Evolutionary conservation across 1,284 basidiomycete species (phyloP).

Genomic region (Pseudozyma sp.): DNA sequence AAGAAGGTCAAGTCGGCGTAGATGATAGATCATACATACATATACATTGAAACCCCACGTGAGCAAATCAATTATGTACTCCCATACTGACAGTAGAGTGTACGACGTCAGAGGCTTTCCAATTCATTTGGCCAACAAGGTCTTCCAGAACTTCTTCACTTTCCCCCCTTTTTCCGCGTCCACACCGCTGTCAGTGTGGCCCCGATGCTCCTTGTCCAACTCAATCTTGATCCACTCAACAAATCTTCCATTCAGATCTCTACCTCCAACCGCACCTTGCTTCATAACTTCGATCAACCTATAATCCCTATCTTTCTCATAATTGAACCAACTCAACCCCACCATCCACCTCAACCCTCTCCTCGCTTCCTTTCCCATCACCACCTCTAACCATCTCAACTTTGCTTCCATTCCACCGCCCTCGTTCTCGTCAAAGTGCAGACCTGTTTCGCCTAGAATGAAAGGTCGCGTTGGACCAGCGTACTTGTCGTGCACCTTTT

Average conservation of each 20-base stretch:
- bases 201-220: not conserved
- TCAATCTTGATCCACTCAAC: conserved; percentile 2
- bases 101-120: too few relatives aligned
- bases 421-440: conserved; percentile 27
- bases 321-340: conserved; percentile 40
- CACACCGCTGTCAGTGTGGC: not conserved
- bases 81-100: too few relatives aligned
- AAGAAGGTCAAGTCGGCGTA: conserved; percentile 6
- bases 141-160: conserved; percentile 32
- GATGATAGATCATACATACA: not conserved
- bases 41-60: not conserved
- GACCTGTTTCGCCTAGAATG: conserved; percentile 34
- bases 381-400: conserved; percentile 20
- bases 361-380: conserved; percentile 18
- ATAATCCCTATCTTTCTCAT: conserved; percentile 44
- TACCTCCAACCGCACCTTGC: not conserved
- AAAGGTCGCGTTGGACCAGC: conserved; percentile 9
- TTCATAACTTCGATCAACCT: conserved; percentile 11
- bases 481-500: conserved; percentile 30
- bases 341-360: conserved; percentile 13
- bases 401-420: conserved; percentile 10
- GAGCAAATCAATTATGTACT: not conserved
- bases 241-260: conserved; percentile 6
- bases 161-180: conserved; percentile 1
- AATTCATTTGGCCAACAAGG: conserved; percentile 16